Percentiles rank a stretch among this genome's conserved stretches.
Conservation (phyloP, 2,329 filamentous ascomycete species). For the Neonectria neomacrospora region DNA sequence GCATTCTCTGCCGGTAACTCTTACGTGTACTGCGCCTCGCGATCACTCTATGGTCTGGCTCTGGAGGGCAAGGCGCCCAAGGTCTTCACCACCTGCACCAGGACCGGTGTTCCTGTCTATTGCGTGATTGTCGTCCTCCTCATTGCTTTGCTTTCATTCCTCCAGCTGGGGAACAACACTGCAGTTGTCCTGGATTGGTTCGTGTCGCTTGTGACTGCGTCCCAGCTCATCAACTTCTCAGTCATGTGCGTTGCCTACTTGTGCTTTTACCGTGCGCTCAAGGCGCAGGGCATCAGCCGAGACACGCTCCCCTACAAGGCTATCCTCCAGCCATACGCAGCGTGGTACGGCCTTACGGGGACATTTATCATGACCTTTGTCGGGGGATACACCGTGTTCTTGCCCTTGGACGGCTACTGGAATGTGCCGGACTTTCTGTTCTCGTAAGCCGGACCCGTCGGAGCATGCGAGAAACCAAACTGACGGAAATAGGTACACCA, state of each 20-base stretch:
- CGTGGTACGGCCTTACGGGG: constrained; percentile 72
- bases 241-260: constrained; percentile 78
- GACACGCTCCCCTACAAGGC: constrained; percentile 76
- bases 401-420: constrained; percentile 71
- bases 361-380: constrained; percentile 79
- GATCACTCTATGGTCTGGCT: constrained; percentile 75
- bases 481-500: constrained; percentile 66
- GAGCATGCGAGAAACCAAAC: not conserved
- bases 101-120: constrained; percentile 77
- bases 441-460: constrained; percentile 59
- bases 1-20: constrained; percentile 76
- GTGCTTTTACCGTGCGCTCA: constrained; percentile 75
- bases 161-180: constrained; percentile 74
- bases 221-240: constrained; percentile 78
- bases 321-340: constrained; percentile 75
- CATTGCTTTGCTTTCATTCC: constrained; percentile 77
- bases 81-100: constrained; percentile 70
- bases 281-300: constrained; percentile 75
- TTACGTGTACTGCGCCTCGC: constrained; percentile 71
- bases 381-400: constrained; percentile 80
- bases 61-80: constrained; percentile 74
- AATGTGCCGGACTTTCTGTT: constrained; percentile 77
- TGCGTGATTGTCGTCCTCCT: constrained; percentile 74
- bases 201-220: constrained; percentile 75
- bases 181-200: constrained; percentile 79